Base-by-base conservation (phyloP, 306 rosid genomes). In the Vachellia collinsii region DNA sequence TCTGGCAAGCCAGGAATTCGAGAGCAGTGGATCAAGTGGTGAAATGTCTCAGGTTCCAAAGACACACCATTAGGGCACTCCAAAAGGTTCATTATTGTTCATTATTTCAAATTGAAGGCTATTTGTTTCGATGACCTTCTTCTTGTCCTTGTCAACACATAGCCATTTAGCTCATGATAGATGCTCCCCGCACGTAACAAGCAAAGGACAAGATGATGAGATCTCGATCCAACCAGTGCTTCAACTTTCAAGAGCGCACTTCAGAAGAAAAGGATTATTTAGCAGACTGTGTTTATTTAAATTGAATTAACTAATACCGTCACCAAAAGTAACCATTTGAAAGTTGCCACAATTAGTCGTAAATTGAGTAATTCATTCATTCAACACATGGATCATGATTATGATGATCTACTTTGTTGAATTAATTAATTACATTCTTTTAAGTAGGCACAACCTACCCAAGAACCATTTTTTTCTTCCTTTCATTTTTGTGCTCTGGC, bases 1-100 rank as follows among this genome's bases (percentile, higher is more conserved):
- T 7, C 70, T 89, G 76, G 59, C 87, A 0, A 88, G 90, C 81
- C 89, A 85, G 23, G 97, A 93, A 56, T 91, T 79, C 58, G 77
- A 34, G 0, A 64, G 91, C 74, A 64, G 88, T 34, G 92, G 88
- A 61, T 71, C 93, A 1, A 91, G 89, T 56, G 81, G 61, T 19
- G 91, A 70, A 7, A 66, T 73, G 46, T 6, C 76, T 8, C 19
- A 42, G 53, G 4, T 7, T 7, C 65, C 37, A 41, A 19, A 4
- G 41, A 20, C 70, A 19, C 59, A 8, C 20, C 39, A 54, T 74
- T 23, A 11, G 56, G 34, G 9, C 20, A 20, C 50, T 13, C 74
- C 36, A 62, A 82, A 16, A 16, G 11, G 42, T 44, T 69, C 22
- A 29, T 29, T 29, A 29, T 29, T 29, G n/a, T 43, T 43, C 47